Base-by-base conservation (phyloP, 805 yeast genomes). In the Teunomyces cretensis region DNA sequence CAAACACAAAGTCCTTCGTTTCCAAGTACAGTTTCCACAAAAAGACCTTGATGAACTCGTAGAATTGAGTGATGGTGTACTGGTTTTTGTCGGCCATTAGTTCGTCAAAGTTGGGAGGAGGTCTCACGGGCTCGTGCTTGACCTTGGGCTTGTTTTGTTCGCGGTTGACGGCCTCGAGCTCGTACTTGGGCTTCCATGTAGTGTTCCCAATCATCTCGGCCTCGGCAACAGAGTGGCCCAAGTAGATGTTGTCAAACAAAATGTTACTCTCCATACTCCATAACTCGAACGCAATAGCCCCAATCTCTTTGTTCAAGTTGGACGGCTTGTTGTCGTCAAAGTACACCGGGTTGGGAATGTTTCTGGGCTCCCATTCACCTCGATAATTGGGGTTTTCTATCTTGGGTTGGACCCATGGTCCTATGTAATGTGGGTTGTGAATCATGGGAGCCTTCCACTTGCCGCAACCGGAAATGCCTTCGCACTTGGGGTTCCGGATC, bases 191-290 rank as follows among this genome's bases (percentile, higher is more conserved):
- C 28, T 65, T 54, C 63, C 79, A 90, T 0, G 97, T 89, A 7
- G 68, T 64, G 60, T 91, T 90, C 27, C 97, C 97, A 52, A 90
- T 72, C 8, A 59, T 45, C 69, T 91, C 96, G 9, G 97, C 97
- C 58, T 90, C 96, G 31, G 68, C 72, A n/a, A 90, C 70, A 1
- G 87, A 81, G 60, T 88, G 91, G 26, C 97, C 97, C 49, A 90
- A 63, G 62, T 90, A 91, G 49, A 90, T 80, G 67, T 90, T 88
- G 62, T 88, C 88, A 61, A 90, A 88, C 61, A 87, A 54, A 41
- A 89, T 79, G 41, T 86, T 79, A 35, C 75, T 74, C 51, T 87
- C 84, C 83, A 90, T 85, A 39, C 92, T 79, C 96, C 96, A 90
- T 51, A 90, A 70, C 64, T 90, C 97, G 58, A 91, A 87, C 7